These are phyloP conservation scores for Cornus florida DNA, from an alignment of 148 eudicot species.

Conservation along the genomic window DNA sequence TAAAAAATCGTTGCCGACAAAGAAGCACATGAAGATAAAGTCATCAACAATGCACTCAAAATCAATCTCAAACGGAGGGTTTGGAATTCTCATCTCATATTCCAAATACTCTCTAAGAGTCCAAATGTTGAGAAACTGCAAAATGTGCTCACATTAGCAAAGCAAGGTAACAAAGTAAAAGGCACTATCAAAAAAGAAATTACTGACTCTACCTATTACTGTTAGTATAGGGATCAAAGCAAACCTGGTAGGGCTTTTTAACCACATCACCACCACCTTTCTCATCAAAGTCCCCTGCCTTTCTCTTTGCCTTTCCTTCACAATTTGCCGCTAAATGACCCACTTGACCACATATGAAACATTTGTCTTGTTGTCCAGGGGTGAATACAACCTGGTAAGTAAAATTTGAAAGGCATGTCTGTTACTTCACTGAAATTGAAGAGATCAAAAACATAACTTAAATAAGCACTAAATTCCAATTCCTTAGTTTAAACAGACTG, in stretches of 20 bases:
- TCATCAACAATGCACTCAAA: constrained; percentile 90
- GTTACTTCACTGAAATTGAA: not conserved
- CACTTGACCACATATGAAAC: constrained; percentile 90
- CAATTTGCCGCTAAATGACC: constrained; percentile 92
- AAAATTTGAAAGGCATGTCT: not conserved
- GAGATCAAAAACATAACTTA: not conserved
- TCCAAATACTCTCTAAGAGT: constrained; percentile 88
- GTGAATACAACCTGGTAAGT: constrained; percentile 61
- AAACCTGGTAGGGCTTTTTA: constrained; percentile 90
- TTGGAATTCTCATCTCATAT: constrained; percentile 78
- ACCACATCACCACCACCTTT: constrained; percentile 59
- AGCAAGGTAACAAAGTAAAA: not conserved
- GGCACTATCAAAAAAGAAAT: not conserved
- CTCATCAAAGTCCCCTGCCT: constrained; percentile 91
- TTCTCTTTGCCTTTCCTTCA: constrained; percentile 92
- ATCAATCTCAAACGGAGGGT: constrained; percentile 62
- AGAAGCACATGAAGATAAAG: constrained; percentile 94
- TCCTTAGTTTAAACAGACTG: not conserved
- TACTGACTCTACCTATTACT: not conserved
- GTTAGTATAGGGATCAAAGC: constrained; percentile 5
- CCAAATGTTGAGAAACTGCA: constrained; percentile 95
- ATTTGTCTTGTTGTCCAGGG: constrained; percentile 91
- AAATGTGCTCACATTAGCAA: constrained; percentile 8
- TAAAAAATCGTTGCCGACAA: constrained; percentile 94
- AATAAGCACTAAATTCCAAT: not conserved